A percentile compares a stretch with the other conserved stretches of the same genome.
Conservation (phyloP, 2,329 filamentous ascomycete species). For the Fusarium sulawesiense region DNA sequence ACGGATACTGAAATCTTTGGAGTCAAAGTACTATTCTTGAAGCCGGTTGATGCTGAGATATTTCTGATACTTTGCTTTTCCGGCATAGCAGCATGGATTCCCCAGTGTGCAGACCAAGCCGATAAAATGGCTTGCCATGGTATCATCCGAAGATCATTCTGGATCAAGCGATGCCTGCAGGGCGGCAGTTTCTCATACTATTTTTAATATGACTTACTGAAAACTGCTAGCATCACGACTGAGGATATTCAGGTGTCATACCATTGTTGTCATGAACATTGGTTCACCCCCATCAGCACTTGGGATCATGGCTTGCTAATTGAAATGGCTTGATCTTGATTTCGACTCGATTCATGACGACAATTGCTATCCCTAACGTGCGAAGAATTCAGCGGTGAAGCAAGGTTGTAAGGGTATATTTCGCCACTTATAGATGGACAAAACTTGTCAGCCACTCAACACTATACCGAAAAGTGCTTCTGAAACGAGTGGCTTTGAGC, state of each 20-base stretch:
- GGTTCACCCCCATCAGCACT: neutral
- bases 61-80: constrained; percentile 34
- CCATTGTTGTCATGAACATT: neutral
- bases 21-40: constrained; percentile 21
- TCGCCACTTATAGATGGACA: constrained; percentile 35
- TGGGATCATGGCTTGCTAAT: neutral
- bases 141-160: constrained; percentile 39
- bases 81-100: constrained; percentile 35
- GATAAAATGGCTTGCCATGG: constrained; percentile 33
- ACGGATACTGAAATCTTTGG: constrained; percentile 9
- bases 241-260: neutral
- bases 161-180: constrained; percentile 41
- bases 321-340: neutral
- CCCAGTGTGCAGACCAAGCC: constrained; percentile 34
- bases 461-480: constrained; percentile 24
- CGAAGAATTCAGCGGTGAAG: constrained; percentile 37
- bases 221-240: constrained; percentile 2
- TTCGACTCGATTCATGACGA: constrained; percentile 2
- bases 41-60: constrained; percentile 1
- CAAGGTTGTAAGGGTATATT: constrained; percentile 16
- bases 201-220: constrained; percentile 22
- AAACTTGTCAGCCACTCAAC: constrained; percentile 38
- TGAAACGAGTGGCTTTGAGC: constrained; percentile 46
- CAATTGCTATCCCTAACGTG: neutral
- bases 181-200: constrained; percentile 2